Conservation (phyloP, 192 early-diverging fungal genomes). For the Funneliformis geosporum region DNA sequence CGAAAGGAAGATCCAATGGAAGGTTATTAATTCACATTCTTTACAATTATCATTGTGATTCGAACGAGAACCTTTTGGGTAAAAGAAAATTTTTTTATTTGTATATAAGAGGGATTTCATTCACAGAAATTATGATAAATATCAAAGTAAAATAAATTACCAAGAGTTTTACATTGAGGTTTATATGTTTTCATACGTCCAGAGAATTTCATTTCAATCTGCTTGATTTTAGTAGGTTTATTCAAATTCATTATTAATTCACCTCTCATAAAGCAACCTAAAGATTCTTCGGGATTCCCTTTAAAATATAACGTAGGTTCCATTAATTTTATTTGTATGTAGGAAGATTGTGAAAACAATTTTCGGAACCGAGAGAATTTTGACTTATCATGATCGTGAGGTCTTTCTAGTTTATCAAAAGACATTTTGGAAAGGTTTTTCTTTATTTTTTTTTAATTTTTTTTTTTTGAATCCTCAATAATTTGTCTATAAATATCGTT, state of each 20-base stretch:
- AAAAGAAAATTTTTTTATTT: not conserved
- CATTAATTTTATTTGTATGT: not conserved
- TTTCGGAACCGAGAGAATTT: not conserved
- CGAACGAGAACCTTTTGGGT: not conserved
- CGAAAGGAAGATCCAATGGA: not conserved
- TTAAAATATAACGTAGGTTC: conserved; percentile 28
- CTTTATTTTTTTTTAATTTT: no score
- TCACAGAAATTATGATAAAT: conserved; percentile 24
- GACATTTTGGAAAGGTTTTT: no score
- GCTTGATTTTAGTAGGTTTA: conserved; percentile 54
- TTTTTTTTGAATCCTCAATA: no score
- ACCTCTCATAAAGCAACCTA: conserved; percentile 54
- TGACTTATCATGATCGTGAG: no score
- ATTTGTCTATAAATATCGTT: no score
- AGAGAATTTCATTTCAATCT: conserved; percentile 48
- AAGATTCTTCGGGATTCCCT: conserved; percentile 43
- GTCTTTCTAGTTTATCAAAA: no score
- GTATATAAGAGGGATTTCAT: not conserved
- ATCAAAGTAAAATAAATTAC: conserved; percentile 41
- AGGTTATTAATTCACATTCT: not conserved
- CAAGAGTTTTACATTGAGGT: conserved; percentile 48
- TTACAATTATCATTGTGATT: not conserved
- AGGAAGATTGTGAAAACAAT: not conserved
- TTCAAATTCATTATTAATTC: conserved; percentile 48
- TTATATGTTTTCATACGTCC: conserved; percentile 54